Evolutionary conservation across 345 rosid genomes (phyloP).

Genomic region (Alliaria petiolata): DNA sequence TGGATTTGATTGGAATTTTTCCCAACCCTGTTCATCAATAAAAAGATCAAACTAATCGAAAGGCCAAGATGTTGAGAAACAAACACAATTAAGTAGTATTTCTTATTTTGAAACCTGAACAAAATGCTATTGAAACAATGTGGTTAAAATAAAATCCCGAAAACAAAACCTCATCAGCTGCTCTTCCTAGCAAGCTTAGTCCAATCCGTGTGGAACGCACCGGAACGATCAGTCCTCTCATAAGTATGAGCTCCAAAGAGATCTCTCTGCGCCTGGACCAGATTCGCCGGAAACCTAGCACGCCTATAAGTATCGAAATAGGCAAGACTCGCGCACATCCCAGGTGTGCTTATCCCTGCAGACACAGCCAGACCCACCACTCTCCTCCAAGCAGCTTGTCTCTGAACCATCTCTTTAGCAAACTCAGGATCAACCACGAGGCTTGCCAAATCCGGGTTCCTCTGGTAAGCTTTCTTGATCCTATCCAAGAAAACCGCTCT

Average conservation of each 20-base stretch:
- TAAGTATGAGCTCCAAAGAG: slow-evolving; percentile 97
- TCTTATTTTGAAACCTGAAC: slow-evolving; percentile 26
- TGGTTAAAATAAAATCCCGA: too few species aligned
- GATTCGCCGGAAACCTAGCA: slow-evolving; percentile 80
- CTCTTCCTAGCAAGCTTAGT: slow-evolving; percentile 73
- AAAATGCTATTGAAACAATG: too few species aligned
- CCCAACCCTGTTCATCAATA: neutral
- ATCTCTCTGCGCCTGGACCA: slow-evolving; percentile 98
- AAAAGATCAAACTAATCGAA: neutral
- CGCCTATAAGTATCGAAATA: slow-evolving; percentile 96
- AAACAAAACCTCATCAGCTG: slow-evolving; percentile 36
- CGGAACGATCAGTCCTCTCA: slow-evolving; percentile 83
- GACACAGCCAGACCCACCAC: slow-evolving; percentile 88
- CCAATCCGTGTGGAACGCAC: slow-evolving; percentile 87
- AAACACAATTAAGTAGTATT: slow-evolving; percentile 3
- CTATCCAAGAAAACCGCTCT: slow-evolving; percentile 95
- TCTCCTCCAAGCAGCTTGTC: slow-evolving; percentile 99
- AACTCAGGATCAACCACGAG: slow-evolving; percentile 94
- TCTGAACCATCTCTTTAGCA: slow-evolving; percentile 94
- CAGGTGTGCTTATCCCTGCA: slow-evolving; percentile 93
- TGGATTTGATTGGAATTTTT: neutral
- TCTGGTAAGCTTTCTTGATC: slow-evolving; percentile 93
- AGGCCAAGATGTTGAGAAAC: too few species aligned
- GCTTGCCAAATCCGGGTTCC: slow-evolving; percentile 82
- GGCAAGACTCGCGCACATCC: slow-evolving; percentile 95